Evolutionary conservation across 1,139 yeast species (phyloP).

Genomic region (Debaryomyces robertsiae): DNA sequence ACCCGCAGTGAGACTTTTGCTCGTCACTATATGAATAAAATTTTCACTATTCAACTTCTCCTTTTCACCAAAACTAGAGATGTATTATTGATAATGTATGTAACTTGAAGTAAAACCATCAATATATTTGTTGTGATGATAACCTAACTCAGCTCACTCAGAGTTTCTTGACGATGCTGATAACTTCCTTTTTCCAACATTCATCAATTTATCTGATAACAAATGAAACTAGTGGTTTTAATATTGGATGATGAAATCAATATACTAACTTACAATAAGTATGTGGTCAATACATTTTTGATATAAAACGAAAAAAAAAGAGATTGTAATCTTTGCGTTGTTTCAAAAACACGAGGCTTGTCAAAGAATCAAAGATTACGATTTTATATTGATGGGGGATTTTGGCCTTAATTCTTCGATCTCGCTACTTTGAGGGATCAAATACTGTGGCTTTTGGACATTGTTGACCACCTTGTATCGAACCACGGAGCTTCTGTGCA

Average conservation of each 20-base stretch:
- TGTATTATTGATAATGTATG: no score
- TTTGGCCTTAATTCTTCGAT: constrained; percentile 83
- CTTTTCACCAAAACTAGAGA: no score
- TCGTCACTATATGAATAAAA: no score
- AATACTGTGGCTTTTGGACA: constrained; percentile 34
- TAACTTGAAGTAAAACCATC: not conserved
- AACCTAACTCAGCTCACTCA: constrained; percentile 60
- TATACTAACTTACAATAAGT: constrained; percentile 9
- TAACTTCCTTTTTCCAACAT: constrained; percentile 49
- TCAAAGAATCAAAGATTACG: not conserved
- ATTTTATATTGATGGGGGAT: constrained; percentile 13
- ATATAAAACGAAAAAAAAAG: not conserved
- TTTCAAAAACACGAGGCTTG: not conserved
- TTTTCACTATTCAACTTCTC: no score
- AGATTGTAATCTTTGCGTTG: not conserved
- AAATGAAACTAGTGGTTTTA: constrained; percentile 2
- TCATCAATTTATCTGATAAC: constrained; percentile 37
- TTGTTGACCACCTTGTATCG: constrained; percentile 28
- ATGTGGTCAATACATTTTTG: not conserved
- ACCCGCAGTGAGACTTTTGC: no score
- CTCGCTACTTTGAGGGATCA: constrained; percentile 67
- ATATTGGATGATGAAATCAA: not conserved
- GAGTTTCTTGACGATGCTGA: constrained; percentile 52
- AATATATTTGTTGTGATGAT: constrained; percentile 40
- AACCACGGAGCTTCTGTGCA: constrained; percentile 35